Conservation (phyloP, 257 asterid genomes). For the Oldenlandia corymbosa region DNA sequence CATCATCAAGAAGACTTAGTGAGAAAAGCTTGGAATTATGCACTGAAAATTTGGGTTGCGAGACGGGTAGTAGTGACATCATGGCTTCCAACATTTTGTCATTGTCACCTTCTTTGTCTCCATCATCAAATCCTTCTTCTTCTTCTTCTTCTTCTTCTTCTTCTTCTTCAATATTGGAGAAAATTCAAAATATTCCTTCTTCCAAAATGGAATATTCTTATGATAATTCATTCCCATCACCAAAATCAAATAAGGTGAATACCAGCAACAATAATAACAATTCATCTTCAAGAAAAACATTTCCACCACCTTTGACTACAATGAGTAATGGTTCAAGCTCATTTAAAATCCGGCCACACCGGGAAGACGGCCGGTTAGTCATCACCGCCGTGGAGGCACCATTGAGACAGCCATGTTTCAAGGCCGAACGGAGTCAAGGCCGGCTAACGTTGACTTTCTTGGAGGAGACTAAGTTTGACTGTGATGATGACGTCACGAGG, state of each 20-base stretch:
- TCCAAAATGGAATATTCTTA: constrained; percentile 6
- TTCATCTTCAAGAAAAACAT: constrained; percentile 28
- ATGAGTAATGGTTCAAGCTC: constrained; percentile 46
- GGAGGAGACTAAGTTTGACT: constrained; percentile 17
- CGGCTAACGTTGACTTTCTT: constrained; percentile 50
- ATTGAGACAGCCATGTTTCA: constrained; percentile 36
- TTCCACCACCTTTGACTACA: constrained; percentile 95
- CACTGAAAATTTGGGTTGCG: constrained; percentile 79
- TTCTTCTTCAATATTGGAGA: constrained; percentile 8
- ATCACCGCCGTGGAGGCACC: constrained; percentile 65
- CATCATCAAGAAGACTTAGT: constrained; percentile 19
- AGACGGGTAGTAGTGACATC: constrained; percentile 55
- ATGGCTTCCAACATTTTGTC: constrained; percentile 44
- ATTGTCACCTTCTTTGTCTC: constrained; percentile 19
- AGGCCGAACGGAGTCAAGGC: constrained; percentile 72
- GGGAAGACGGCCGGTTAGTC: constrained; percentile 64
- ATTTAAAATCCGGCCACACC: constrained; percentile 48
- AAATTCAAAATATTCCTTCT: too few relatives aligned
- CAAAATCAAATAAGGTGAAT: constrained; percentile 1
- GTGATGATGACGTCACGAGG: not conserved
- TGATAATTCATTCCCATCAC: too few relatives aligned
- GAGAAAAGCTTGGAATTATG: constrained; percentile 60
- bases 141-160: constrained; percentile 16
- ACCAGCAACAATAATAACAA: too few relatives aligned
- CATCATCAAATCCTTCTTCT: too few relatives aligned